Evolutionary conservation across 2,329 filamentous ascomycete genomes (phyloP), one percentile per base, ranked within the genome.

Genomic region (Reticulascus tulasneorum): DNA sequence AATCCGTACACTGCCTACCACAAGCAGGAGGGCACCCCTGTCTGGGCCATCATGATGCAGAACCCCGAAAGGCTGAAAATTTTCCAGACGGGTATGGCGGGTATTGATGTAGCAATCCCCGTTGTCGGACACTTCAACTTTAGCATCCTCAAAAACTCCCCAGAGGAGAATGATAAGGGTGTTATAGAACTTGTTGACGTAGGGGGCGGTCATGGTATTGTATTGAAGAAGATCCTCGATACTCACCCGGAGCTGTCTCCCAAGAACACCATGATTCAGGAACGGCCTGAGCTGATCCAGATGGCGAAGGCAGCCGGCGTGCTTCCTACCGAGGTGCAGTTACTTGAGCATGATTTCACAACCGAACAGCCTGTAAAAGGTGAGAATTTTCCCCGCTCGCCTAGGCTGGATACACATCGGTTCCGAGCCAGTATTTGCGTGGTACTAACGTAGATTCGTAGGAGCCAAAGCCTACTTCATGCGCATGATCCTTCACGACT

Each of bases 401-500:
- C n/a, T n/a, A n/a, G n/a, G n/a, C n/a, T n/a, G n/a, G n/a, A n/a
- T n/a, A n/a, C n/a, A 28, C n/a, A 9, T 11, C 12, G 5, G 6
- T 18, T 28, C 10, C 18, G n/a, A n/a, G 7, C n/a, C 19, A 21
- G 20, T 6, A 6, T 18, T 21, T n/a, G 13, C 5, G 26, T 7
- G 17, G 15, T 10, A n/a, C 19, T 18, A 3, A 24, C 19, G 7
- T n/a, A 17, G 2, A 5, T 17, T 19, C 16, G 29, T n/a, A 59
- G 56, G 54, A n/a, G 57, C 57, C 16, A 53, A 52, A 30, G 56
- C 52, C 5, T 60, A 60, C 38, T 60, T 58, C 30, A 55, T 60
- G 52, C 53, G 53, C 24, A 54, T 54, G 49, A 58, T 59, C 28
- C 44, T 60, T 3, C 58, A 59, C 38, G 54, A 60, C 40, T 59